These are phyloP conservation scores for Phyllosticta paracitricarpa DNA, from an alignment of 2,329 filamentous ascomycete genomes.

Conservation along the genomic window DNA sequence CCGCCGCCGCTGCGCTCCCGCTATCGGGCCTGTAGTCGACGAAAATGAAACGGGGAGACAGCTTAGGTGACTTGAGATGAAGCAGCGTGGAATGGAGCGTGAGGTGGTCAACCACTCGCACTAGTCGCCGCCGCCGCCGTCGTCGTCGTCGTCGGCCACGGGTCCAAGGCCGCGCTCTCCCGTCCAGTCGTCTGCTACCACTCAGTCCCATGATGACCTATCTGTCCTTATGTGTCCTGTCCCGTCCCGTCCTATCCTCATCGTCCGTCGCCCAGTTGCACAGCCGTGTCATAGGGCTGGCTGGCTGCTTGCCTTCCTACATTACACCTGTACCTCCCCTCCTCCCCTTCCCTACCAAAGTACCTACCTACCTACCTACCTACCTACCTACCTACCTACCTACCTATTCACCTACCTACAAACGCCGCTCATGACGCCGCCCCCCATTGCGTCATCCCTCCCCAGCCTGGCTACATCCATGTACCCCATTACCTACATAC, in stretches of 20 bases:
- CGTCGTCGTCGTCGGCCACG: background rate
- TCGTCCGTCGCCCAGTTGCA: too few relatives aligned
- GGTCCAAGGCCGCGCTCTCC: background rate
- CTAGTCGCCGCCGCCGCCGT: background rate
- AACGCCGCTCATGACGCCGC: background rate
- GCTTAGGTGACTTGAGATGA: too few relatives aligned
- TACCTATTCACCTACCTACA: background rate
- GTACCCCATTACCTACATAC: too few relatives aligned
- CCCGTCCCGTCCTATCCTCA: too few relatives aligned
- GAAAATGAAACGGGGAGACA: background rate
- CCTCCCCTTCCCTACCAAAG: background rate
- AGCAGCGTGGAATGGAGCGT: too few relatives aligned
- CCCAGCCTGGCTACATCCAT: too few relatives aligned
- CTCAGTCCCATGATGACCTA: background rate
- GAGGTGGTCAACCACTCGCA: background rate
- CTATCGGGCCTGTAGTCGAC: background rate
- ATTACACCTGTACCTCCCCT: background rate
- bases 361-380: background rate
- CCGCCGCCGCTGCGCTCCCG: background rate
- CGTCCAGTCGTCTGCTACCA: background rate
- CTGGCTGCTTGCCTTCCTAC: background rate
- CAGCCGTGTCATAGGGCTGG: background rate
- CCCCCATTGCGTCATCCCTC: background rate
- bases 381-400: background rate
- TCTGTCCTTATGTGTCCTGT: background rate